Conservation (phyloP, 805 yeast species). For the Kuraishia floccosa region DNA sequence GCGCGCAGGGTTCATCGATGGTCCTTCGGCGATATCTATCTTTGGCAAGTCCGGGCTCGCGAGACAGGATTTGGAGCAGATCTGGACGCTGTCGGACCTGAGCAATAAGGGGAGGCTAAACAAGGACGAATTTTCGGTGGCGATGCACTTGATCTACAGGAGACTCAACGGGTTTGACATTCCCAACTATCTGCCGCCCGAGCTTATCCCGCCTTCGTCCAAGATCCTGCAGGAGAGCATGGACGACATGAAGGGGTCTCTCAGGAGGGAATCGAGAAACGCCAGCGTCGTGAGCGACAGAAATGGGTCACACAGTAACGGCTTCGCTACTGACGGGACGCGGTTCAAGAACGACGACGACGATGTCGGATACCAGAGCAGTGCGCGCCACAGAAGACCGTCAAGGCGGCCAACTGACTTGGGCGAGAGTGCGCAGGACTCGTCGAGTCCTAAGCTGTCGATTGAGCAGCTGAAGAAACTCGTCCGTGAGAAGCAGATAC, state of each 20-base stretch:
- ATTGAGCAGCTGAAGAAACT: slow-evolving; percentile 49
- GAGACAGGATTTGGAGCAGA: slow-evolving; percentile 75
- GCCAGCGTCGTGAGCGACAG: not conserved
- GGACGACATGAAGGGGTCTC: slow-evolving; percentile 55
- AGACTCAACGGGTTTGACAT: slow-evolving; percentile 81
- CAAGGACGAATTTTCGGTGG: slow-evolving; percentile 87
- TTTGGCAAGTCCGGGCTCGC: slow-evolving; percentile 87
- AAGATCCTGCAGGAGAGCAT: slow-evolving; percentile 63
- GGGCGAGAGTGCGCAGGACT: slow-evolving; percentile 6
- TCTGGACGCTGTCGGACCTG: slow-evolving; percentile 85
- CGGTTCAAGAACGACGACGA: slow-evolving; percentile 70
- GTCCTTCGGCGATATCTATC: slow-evolving; percentile 72
- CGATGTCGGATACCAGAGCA: slow-evolving; percentile 46
- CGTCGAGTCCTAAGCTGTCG: slow-evolving; percentile 24
- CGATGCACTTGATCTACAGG: slow-evolving; percentile 94
- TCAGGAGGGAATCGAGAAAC: slow-evolving; percentile 26
- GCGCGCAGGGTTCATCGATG: slow-evolving; percentile 61
- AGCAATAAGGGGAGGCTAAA: slow-evolving; percentile 75
- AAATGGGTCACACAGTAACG: slow-evolving; percentile 1
- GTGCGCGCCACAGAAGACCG: slow-evolving; percentile 53
- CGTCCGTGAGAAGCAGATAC: slow-evolving; percentile 60
- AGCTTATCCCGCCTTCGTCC: slow-evolving; percentile 79
- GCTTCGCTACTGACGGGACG: slow-evolving; percentile 29
- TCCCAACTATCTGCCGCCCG: slow-evolving; percentile 78
- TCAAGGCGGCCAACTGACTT: slow-evolving; percentile 11